phyloP scores from a whole-genome alignment of 805 yeast genomes.

The Pichia sporocuriosa region DNA sequence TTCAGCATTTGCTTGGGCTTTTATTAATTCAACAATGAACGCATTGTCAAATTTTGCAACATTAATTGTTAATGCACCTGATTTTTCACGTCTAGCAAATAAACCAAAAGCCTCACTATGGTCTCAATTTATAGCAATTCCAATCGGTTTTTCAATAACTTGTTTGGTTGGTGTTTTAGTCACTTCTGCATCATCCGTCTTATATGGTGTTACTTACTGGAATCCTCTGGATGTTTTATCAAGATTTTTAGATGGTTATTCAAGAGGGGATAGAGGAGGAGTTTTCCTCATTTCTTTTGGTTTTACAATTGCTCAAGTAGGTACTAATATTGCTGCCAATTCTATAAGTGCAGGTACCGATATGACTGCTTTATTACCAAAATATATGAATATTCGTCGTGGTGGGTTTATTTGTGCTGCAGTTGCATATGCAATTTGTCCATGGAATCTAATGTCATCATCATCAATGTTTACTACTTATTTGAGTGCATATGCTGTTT shows the following conservation, averaged over 20 bases:
- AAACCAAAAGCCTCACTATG: slow-evolving; percentile 44
- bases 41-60: slow-evolving; percentile 83
- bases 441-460: slow-evolving; percentile 72
- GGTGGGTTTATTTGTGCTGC: slow-evolving; percentile 75
- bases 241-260: slow-evolving; percentile 48
- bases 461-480: slow-evolving; percentile 74
- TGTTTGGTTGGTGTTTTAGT: slow-evolving; percentile 81
- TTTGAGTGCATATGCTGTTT: slow-evolving; percentile 73
- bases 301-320: slow-evolving; percentile 70
- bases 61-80: slow-evolving; percentile 83
- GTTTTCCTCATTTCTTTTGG: slow-evolving; percentile 68
- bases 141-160: slow-evolving; percentile 71
- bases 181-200: slow-evolving; percentile 64
- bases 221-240: slow-evolving; percentile 73
- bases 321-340: slow-evolving; percentile 70
- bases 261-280: slow-evolving; percentile 66
- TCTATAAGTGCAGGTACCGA: slow-evolving; percentile 69
- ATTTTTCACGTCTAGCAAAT: slow-evolving; percentile 76
- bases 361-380: slow-evolving; percentile 59
- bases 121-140: slow-evolving; percentile 62
- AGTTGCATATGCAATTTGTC: slow-evolving; percentile 65
- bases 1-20: slow-evolving; percentile 73
- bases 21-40: slow-evolving; percentile 70
- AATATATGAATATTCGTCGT: slow-evolving; percentile 64
- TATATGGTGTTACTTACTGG: slow-evolving; percentile 74